phyloP scores from a whole-genome alignment of 306 rosid species.

The Senna siamea region DNA sequence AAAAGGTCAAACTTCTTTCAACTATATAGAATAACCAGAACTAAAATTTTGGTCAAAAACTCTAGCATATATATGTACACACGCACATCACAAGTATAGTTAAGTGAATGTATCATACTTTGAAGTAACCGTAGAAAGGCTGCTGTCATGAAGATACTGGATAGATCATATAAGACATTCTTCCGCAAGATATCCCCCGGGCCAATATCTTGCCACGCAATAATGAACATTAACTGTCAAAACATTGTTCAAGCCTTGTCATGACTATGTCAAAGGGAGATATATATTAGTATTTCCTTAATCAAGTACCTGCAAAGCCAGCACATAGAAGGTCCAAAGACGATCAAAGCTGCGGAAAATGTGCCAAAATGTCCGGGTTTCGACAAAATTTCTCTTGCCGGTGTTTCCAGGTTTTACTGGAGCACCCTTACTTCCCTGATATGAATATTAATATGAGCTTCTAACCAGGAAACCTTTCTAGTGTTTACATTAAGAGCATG shows the following conservation, averaged over 20 bases:
- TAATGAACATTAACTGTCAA: slow-evolving; percentile 72
- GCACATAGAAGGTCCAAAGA: slow-evolving; percentile 87
- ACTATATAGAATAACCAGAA: neutral
- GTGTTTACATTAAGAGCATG: slow-evolving; percentile 25
- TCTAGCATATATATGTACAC: too few species aligned
- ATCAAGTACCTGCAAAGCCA: slow-evolving; percentile 81
- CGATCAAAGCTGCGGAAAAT: slow-evolving; percentile 93
- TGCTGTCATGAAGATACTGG: slow-evolving; percentile 96
- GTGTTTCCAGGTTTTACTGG: slow-evolving; percentile 59
- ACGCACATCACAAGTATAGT: slow-evolving; percentile 4
- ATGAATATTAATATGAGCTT: slow-evolving; percentile 30
- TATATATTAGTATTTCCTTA: slow-evolving; percentile 29
- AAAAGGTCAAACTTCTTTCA: slow-evolving; percentile 33
- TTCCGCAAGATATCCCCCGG: slow-evolving; percentile 57
- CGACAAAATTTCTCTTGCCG: slow-evolving; percentile 86
- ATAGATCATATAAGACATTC: slow-evolving; percentile 65
- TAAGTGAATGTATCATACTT: slow-evolving; percentile 57
- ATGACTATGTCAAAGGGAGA: slow-evolving; percentile 39
- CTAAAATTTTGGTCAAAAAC: slow-evolving; percentile 13
- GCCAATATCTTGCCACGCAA: slow-evolving; percentile 72
- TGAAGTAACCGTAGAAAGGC: slow-evolving; percentile 91
- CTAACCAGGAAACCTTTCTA: neutral
- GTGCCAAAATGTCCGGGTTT: slow-evolving; percentile 93
- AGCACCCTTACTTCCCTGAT: slow-evolving; percentile 71
- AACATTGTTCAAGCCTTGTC: slow-evolving; percentile 36